Percentiles rank a stretch among this genome's conserved stretches.
Conservation (phyloP, 345 rosid genomes). For the Aegle marmelos region DNA sequence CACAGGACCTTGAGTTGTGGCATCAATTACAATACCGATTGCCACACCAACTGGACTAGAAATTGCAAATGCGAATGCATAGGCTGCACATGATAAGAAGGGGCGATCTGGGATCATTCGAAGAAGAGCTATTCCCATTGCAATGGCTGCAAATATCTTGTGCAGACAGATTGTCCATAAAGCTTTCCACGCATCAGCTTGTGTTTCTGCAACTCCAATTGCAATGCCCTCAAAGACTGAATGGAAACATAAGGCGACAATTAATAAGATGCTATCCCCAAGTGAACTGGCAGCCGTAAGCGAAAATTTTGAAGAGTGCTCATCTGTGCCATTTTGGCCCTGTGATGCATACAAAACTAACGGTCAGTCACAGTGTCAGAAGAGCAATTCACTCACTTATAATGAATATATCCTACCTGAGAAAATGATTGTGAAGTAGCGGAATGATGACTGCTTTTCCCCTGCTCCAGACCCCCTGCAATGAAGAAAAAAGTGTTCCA, state of each 20-base stretch:
- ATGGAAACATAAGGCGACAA: constrained; percentile 81
- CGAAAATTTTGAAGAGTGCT: constrained; percentile 10
- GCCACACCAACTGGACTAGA: constrained; percentile 76
- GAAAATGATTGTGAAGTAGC: constrained; percentile 10
- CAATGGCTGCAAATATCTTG: constrained; percentile 79
- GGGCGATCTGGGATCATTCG: constrained; percentile 76
- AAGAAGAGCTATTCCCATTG: constrained; percentile 86
- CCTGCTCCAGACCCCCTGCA: constrained; percentile 25
- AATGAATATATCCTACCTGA: constrained; percentile 12
- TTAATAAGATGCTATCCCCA: constrained; percentile 72
- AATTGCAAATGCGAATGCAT: constrained; percentile 74
- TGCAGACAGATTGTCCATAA: constrained; percentile 68
- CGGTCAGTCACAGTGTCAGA: not conserved
- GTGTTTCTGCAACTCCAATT: constrained; percentile 60
- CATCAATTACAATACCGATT: constrained; percentile 69
- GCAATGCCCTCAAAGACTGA: constrained; percentile 88
- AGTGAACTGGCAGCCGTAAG: constrained; percentile 35
- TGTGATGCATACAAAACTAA: constrained; percentile 2
- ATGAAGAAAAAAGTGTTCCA: not conserved
- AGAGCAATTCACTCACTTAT: not conserved
- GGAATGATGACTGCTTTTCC: constrained; percentile 18
- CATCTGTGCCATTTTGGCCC: constrained; percentile 19
- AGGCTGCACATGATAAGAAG: constrained; percentile 42
- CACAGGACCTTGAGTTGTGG: constrained; percentile 64
- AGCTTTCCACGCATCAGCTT: constrained; percentile 74